Evolutionary conservation across 2,329 filamentous ascomycete genomes (phyloP), one percentile per base, ranked within the genome.

Genomic region (Trichoderma oligosporum): DNA sequence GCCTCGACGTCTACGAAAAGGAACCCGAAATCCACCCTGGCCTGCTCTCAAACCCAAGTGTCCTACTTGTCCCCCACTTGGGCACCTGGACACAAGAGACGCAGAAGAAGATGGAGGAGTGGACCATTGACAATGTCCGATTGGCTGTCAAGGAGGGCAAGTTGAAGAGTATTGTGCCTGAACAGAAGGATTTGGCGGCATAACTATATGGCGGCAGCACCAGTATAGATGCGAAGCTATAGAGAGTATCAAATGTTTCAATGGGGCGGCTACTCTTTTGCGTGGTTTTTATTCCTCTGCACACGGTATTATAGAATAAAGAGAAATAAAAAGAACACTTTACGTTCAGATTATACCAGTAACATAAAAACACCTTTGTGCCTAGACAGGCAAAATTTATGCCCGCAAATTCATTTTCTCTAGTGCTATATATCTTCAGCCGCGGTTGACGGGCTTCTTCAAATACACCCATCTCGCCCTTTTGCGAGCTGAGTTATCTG

Each of bases 31-130:
- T 95, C 25, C 88, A 94, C 66, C 85, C 84, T 0, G 88, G 86
- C 1, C 75, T 95, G 39, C 64, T 92, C 12, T 74, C 75, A 14
- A 92, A 93, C 67, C 82, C 83, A 2, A 81, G 83, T 63, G 88
- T 89, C 20, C 77, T 93, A 65, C 77, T 96, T 25, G 74, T 95
- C 33, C 91, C 91, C 51, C 91, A 95, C 71, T 89, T 95, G 88
- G 90, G 90, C 0, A 95, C 91, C 0, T 91, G 82, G 79, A 93
- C 88, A 0, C 75, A 84, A 25, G 89, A 83, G 73, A 83, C 81
- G 6, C 76, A 80, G 69, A 75, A 72, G 41, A 81, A 82, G 71
- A 86, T 93, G 88, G 89, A 93, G 73, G 79, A 84, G 66, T 90
- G 85, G 85, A 81, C 83, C 36, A 85, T 93, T 63, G 79, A 78